phyloP scores from a whole-genome alignment of 202 grass and related monocot genomes.

The Schoenoplectus tabernaemontani region DNA sequence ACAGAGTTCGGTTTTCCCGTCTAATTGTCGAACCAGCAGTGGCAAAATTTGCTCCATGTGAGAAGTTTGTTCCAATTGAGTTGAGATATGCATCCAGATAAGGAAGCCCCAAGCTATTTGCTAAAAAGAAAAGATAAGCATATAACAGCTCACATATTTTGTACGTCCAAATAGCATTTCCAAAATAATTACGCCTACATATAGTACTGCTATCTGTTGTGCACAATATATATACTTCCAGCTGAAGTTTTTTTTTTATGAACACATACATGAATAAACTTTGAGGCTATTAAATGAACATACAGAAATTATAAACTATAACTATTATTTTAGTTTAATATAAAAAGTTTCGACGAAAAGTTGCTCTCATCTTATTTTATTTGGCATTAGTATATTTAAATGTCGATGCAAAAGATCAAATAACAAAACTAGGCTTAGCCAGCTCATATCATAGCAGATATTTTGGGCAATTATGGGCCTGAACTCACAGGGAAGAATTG shows the following conservation, averaged over 20 bases:
- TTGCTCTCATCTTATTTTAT: background rate
- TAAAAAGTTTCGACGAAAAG: background rate
- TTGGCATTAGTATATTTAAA: background rate
- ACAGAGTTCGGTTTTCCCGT: constrained; percentile 61
- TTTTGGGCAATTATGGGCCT: background rate
- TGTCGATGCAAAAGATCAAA: background rate
- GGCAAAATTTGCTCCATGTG: constrained; percentile 85
- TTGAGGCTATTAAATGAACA: too few relatives aligned
- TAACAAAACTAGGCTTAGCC: background rate
- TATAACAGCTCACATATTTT: background rate
- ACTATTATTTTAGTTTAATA: background rate
- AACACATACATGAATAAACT: too few relatives aligned
- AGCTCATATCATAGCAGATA: background rate
- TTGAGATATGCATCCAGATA: constrained; percentile 76
- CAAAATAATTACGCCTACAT: background rate
- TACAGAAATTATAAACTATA: too few relatives aligned
- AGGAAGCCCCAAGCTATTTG: constrained; percentile 59
- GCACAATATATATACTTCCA: too few relatives aligned
- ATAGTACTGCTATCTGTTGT: too few relatives aligned
- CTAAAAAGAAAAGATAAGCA: constrained; percentile 21
- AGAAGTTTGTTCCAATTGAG: constrained; percentile 76
- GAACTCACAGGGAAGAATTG: background rate
- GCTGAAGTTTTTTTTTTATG: too few relatives aligned
- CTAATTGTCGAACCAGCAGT: constrained; percentile 81
- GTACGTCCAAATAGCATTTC: background rate